These are phyloP conservation scores for Mangifera indica DNA, from an alignment of 345 rosid species.

Conservation along the genomic window DNA sequence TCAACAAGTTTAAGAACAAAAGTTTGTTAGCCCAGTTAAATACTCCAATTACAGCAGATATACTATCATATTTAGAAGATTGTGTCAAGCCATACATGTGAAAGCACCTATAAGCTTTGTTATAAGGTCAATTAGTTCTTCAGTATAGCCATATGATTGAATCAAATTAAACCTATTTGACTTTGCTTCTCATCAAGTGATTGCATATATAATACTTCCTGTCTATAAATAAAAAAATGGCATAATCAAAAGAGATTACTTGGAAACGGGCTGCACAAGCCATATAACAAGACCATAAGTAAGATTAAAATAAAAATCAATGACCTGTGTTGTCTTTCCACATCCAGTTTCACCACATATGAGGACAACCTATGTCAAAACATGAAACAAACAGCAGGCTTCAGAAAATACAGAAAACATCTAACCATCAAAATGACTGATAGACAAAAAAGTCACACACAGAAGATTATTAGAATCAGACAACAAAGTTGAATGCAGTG, in stretches of 20 bases:
- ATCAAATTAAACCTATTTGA: not conserved
- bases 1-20: not conserved
- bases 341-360: constrained; percentile 88
- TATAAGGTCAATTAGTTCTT: not conserved
- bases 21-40: not conserved
- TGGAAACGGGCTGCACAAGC: not conserved
- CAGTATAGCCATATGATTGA: not conserved
- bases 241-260: not conserved
- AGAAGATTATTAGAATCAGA: not conserved
- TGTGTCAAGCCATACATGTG: not conserved
- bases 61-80: not conserved
- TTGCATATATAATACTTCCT: not conserved
- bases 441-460: not conserved
- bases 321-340: constrained; percentile 89
- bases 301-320: constrained; percentile 24
- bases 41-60: not conserved
- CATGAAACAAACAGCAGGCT: constrained; percentile 19
- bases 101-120: not conserved
- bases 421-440: constrained; percentile 2
- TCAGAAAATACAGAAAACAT: not conserved
- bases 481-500: not conserved
- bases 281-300: constrained; percentile 11
- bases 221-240: not conserved
- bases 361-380: constrained; percentile 56
- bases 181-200: not conserved